These are phyloP conservation scores for Thalassiosira sp. DNA, from an alignment of 352 stramenopile genomes.

Conservation along the genomic window DNA sequence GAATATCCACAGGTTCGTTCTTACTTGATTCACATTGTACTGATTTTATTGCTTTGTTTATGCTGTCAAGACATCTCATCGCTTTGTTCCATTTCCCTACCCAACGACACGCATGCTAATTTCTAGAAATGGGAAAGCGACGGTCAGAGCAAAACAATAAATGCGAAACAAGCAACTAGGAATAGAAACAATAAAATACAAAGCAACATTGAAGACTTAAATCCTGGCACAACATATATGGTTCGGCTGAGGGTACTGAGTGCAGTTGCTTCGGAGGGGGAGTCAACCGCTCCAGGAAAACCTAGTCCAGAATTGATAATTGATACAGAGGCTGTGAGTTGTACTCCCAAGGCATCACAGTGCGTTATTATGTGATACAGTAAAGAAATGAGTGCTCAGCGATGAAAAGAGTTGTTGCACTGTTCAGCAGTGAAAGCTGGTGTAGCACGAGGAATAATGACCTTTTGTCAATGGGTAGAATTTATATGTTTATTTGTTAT, in stretches of 20 bases:
- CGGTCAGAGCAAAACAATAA: conserved; percentile 41
- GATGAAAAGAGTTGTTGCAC: no score
- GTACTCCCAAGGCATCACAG: conserved; percentile 65
- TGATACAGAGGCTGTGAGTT: conserved; percentile 81
- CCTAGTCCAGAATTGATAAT: conserved; percentile 73
- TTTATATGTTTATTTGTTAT: no score
- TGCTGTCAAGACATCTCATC: neutral
- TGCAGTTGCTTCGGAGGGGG: conserved; percentile 37
- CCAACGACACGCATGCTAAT: neutral
- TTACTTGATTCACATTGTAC: neutral
- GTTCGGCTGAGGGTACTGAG: conserved; percentile 60
- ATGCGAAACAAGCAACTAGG: conserved; percentile 28
- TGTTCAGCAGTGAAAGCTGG: no score
- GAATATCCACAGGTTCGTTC: conserved; percentile 50
- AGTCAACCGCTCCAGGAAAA: conserved; percentile 33
- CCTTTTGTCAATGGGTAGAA: no score
- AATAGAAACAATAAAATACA: conserved; percentile 52
- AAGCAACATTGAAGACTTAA: conserved; percentile 56
- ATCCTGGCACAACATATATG: conserved; percentile 75
- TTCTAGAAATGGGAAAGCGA: conserved; percentile 49
- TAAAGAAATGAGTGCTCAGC: neutral
- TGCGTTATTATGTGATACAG: conserved; percentile 54
- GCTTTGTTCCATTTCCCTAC: conserved; percentile 1
- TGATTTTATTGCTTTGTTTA: neutral
- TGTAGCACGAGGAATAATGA: no score